These are phyloP conservation scores for Claviceps cyperi DNA, from an alignment of 2,329 filamentous ascomycete genomes.

Conservation along the genomic window DNA sequence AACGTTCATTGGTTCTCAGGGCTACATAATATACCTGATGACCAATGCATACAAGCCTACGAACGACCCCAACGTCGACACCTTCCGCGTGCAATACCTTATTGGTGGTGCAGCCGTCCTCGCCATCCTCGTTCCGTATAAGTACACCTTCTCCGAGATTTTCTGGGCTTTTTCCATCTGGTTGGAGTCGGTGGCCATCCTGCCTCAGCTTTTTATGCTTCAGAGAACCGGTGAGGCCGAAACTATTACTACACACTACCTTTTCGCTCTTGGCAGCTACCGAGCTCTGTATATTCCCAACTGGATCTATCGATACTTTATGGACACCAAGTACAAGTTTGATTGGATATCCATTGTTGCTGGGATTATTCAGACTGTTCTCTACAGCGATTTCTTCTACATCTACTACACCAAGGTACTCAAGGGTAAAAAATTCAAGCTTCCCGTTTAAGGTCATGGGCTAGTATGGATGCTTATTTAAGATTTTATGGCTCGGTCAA, in stretches of 20 bases:
- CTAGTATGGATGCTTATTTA: neutral
- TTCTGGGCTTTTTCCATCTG: constrained; percentile 97
- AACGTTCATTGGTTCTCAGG: constrained; percentile 77
- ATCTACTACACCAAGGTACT: constrained; percentile 97
- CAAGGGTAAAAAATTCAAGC: constrained; percentile 78
- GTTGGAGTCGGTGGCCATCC: constrained; percentile 91
- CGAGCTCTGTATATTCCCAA: constrained; percentile 95
- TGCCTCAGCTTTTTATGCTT: constrained; percentile 95
- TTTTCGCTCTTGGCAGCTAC: constrained; percentile 86
- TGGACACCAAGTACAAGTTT: constrained; percentile 54
- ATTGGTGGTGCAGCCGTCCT: constrained; percentile 67
- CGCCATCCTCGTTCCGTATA: constrained; percentile 70
- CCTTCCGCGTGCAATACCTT: constrained; percentile 92
- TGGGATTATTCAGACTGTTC: constrained; percentile 79
- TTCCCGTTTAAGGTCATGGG: constrained; percentile 49
- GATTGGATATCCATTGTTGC: constrained; percentile 83
- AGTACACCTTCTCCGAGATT: constrained; percentile 72
- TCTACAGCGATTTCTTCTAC: constrained; percentile 99
- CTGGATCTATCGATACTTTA: constrained; percentile 86
- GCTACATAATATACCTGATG: constrained; percentile 97
- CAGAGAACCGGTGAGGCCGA: constrained; percentile 96
- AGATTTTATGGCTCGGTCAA: neutral
- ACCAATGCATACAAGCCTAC: constrained; percentile 94
- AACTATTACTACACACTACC: constrained; percentile 97
- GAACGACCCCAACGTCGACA: constrained; percentile 92